phyloP scores from a whole-genome alignment of 2,329 filamentous ascomycete genomes.

The Diplocarpon mali region DNA sequence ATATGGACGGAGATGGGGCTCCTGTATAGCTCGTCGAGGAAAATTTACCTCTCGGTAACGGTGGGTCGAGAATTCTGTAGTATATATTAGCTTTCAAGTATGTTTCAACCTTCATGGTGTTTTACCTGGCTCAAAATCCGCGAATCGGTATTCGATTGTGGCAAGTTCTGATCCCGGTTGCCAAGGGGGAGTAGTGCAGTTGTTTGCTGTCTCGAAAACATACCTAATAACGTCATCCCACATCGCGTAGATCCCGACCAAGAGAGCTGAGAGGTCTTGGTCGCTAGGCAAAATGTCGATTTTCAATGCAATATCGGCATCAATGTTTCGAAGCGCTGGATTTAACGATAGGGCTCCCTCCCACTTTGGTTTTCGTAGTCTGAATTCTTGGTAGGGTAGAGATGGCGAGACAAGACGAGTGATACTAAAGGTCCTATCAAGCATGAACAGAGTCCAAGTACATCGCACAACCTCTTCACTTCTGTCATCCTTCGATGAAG shows the following conservation, averaged over 20 bases:
- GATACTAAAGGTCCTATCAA: constrained; percentile 14
- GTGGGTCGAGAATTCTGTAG: constrained; percentile 14
- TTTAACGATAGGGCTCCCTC: constrained; percentile 4
- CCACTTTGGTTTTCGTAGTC: constrained; percentile 9
- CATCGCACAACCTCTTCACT: constrained; percentile 12
- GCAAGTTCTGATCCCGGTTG: constrained; percentile 13
- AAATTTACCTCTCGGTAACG: constrained; percentile 14
- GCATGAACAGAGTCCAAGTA: constrained; percentile 14
- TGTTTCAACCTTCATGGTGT: neutral
- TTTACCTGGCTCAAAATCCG: constrained; percentile 15
- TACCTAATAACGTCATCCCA: constrained; percentile 15
- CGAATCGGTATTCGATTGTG: constrained; percentile 14
- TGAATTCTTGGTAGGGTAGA: constrained; percentile 9
- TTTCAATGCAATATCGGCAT: neutral
- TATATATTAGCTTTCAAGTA: neutral
- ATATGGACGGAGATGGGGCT: constrained; percentile 11
- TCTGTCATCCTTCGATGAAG: neutral
- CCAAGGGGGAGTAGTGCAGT: constrained; percentile 13
- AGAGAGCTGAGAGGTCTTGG: constrained; percentile 10
- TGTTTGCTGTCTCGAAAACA: constrained; percentile 8
- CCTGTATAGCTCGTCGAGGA: constrained; percentile 12
- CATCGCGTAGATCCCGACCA: constrained; percentile 11
- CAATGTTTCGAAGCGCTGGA: neutral
- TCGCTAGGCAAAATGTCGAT: neutral
- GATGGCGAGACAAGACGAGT: constrained; percentile 11